Evolutionary conservation across 352 stramenopile species (phyloP), one percentile per base, ranked within the genome.

Genomic region (Aphanomyces stellatus): DNA sequence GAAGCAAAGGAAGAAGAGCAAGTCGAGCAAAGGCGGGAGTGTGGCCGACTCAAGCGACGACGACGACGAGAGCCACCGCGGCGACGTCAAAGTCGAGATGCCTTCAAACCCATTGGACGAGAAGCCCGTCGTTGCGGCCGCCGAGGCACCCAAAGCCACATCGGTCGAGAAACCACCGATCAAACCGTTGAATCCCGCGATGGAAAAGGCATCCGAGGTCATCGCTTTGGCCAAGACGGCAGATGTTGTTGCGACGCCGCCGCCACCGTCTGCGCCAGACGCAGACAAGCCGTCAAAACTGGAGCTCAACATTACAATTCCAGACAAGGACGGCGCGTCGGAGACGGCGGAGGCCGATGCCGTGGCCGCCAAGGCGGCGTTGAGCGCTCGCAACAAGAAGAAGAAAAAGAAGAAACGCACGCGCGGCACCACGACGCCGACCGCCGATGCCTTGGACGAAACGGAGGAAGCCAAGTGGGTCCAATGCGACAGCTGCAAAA

Each of bases 401-500:
- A 74, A 74, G 35, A 71, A 74, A 28, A 70, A 74, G 33, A 70
- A 66, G 22, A 61, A 71, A 27, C 53, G 69, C 19, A 17, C 15
- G 30, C n/a, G 33, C 60, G 37, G 4, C n/a, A 59, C 43, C 53
- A 27, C 31, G 66, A 51, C 33, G 51, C 43, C 33, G 25, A 19
- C 59, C 10, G 51, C 51, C 4, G 49, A 60, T 10, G 56, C 31
- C 8, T 24, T 34, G 17, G 53, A 25, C 42, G 74, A 79, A 35
- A 60, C 69, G 11, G 81, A 82, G 2, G 85, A 96, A 57, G 80
- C 82, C 3, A 92, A 91, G 62, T 99, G 96, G 96, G 96, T 98
- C 0, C 93, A 98, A 72, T 99, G 96, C 65, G 96, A 99, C 57
- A 80, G 77, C 34, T 99, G 96, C 78, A 85, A 88, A 35, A 98